Evolutionary conservation across 2,329 filamentous ascomycete species (phyloP).

Genomic region (Blastomyces gilchristii): DNA sequence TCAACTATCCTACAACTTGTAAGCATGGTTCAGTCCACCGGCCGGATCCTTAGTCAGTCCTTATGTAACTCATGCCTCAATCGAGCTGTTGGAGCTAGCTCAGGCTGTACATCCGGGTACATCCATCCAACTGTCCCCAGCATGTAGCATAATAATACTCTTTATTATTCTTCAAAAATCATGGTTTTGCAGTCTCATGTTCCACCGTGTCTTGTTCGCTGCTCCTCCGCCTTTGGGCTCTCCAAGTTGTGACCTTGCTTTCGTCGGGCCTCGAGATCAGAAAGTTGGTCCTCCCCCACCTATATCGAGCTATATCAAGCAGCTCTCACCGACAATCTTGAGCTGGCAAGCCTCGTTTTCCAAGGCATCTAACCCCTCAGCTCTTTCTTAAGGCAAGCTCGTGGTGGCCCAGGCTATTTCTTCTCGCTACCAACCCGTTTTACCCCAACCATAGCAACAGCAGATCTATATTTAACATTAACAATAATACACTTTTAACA

Average conservation of each 20-base stretch:
- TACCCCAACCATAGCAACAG: not conserved
- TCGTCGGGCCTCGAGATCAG: not conserved
- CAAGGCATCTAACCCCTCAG: not conserved
- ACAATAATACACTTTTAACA: not conserved
- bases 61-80: too few relatives aligned
- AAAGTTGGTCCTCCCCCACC: not conserved
- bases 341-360: not conserved
- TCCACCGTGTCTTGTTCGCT: not conserved
- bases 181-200: not conserved
- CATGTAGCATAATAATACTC: not conserved
- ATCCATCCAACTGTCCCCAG: not conserved
- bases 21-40: too few relatives aligned
- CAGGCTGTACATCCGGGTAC: not conserved
- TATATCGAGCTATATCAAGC: not conserved
- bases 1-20: too few relatives aligned
- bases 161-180: not conserved
- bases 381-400: not conserved
- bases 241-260: not conserved
- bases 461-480: not conserved
- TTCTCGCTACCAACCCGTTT: not conserved
- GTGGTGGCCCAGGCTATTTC: not conserved
- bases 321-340: not conserved
- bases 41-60: too few relatives aligned
- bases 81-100: too few relatives aligned
- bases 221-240: not conserved